Base-by-base conservation (phyloP, 2,329 filamentous ascomycete genomes). In the Nannizzia gypsea region DNA sequence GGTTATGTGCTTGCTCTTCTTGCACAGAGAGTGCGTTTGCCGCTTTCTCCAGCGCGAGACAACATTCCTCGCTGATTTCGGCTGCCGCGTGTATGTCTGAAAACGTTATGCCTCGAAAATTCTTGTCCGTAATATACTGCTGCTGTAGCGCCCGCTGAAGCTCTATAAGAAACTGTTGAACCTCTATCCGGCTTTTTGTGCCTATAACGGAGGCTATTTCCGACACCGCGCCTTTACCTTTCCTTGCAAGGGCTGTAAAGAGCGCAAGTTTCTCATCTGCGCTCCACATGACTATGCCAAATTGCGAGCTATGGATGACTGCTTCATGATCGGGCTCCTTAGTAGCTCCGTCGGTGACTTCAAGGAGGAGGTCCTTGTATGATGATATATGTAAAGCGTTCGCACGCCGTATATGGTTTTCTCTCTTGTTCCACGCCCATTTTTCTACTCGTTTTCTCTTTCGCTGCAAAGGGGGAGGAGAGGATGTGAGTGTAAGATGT, bases 161-260 rank as follows among this genome's bases (percentile, higher is more conserved):
- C 0, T 88, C 70, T 5, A 76, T 67, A 3, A 95, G 70, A 68
- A 90, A 90, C 57, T 87, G 82, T 28, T 80, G 80, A 36, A 93
- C 83, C 72, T 96, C 90, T 6, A 86, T 69, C 64, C 83, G 80
- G 61, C 83, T 86, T 72, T 97, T 97, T 36, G 83, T 86, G 0
- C 77, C 77, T 15, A 96, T 76, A 0, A 80, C 77, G 6, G 72
- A 67, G 1, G 88, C 79, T 59, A 96, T 86, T 1, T 79, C 81
- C 1, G 73, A 72, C 0, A 87, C 66, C 62, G 90, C 77, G 65
- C 83, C 80, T 57, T 76, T 80, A 0, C 89, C 89, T 1, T 87
- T 77, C 0, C 81, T 81, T 1, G 80, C 77, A 2, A 95, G 71
- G 0, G 82, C 80, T 13, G 81, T 76, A 69, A 89, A 95, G 61